A percentile compares a stretch with the other conserved stretches of the same genome.
Conservation (phyloP, 805 yeast genomes). For the Wickerhamiella parazyma region DNA sequence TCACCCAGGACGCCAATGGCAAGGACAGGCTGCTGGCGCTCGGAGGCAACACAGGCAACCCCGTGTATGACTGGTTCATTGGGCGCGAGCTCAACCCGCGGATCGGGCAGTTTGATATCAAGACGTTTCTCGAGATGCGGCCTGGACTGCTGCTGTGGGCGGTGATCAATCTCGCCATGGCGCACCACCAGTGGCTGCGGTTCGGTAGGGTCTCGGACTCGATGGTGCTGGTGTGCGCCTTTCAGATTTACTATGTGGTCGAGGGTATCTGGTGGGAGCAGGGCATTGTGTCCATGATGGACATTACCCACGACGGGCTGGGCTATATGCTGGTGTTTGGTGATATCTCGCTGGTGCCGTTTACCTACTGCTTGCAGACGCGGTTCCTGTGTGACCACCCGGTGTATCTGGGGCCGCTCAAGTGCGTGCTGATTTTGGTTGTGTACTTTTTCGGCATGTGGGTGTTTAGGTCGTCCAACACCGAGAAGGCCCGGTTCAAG, state of each 20-base stretch:
- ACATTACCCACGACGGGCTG: slow-evolving; percentile 89
- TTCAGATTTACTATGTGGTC: slow-evolving; percentile 72
- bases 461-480: slow-evolving; percentile 73
- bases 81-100: slow-evolving; percentile 95
- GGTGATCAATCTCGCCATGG: slow-evolving; percentile 58
- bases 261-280: slow-evolving; percentile 90
- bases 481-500: slow-evolving; percentile 73
- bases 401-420: slow-evolving; percentile 36
- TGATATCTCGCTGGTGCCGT: slow-evolving; percentile 84
- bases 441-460: slow-evolving; percentile 54
- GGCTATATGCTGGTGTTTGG: slow-evolving; percentile 96
- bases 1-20: slow-evolving; percentile 34
- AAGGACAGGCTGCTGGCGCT: slow-evolving; percentile 59
- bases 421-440: slow-evolving; percentile 30
- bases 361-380: slow-evolving; percentile 76
- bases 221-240: slow-evolving; percentile 46
- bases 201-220: slow-evolving; percentile 56
- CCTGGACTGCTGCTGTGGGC: slow-evolving; percentile 90
- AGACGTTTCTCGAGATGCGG: slow-evolving; percentile 81
- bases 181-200: slow-evolving; percentile 63
- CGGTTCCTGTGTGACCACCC: slow-evolving; percentile 62
- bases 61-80: slow-evolving; percentile 84
- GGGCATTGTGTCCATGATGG: slow-evolving; percentile 88
- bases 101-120: slow-evolving; percentile 71
- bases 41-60: slow-evolving; percentile 74